Evolutionary conservation across 2,329 filamentous ascomycete species (phyloP).

Genomic region (Colletotrichum spaethianum): DNA sequence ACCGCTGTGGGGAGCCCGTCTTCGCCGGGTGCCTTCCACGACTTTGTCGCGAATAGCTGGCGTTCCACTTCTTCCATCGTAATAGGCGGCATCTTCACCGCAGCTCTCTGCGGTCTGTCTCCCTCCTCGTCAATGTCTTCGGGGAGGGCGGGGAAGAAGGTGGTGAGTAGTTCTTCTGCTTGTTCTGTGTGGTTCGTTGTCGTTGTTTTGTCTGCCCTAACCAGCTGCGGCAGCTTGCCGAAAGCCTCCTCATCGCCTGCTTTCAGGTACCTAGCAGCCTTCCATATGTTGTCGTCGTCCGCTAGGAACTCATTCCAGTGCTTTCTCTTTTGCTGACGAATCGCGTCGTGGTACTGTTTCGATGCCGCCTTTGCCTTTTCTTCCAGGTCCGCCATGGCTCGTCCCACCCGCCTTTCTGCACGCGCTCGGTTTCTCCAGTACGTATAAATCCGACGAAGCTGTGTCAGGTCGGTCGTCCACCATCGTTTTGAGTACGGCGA

Average conservation of each 20-base stretch:
- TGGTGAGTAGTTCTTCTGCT: slow-evolving; percentile 43
- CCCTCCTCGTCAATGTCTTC: slow-evolving; percentile 43
- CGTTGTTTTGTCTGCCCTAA: slow-evolving; percentile 39
- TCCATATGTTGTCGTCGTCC: slow-evolving; percentile 48
- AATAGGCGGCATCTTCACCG: slow-evolving; percentile 37
- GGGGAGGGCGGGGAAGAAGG: slow-evolving; percentile 44
- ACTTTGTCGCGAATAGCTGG: slow-evolving; percentile 42
- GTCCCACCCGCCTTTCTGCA: slow-evolving; percentile 39
- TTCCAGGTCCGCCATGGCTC: slow-evolving; percentile 38
- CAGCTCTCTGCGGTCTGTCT: slow-evolving; percentile 33
- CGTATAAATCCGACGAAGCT: slow-evolving; percentile 47
- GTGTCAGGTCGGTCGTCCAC: slow-evolving; percentile 48
- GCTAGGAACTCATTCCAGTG: slow-evolving; percentile 48
- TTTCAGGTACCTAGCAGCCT: slow-evolving; percentile 48
- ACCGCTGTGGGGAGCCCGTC: slow-evolving; percentile 42
- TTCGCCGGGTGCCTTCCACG: slow-evolving; percentile 44
- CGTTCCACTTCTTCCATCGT: slow-evolving; percentile 44
- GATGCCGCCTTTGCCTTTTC: slow-evolving; percentile 42
- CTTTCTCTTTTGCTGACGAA: slow-evolving; percentile 46
- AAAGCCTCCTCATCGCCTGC: slow-evolving; percentile 43
- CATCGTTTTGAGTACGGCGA: slow-evolving; percentile 49
- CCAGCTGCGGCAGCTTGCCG: slow-evolving; percentile 45
- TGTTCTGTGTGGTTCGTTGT: slow-evolving; percentile 40
- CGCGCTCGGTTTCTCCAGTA: slow-evolving; percentile 48
- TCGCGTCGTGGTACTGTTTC: slow-evolving; percentile 47